These are phyloP conservation scores for Coprinopsis strossmayeri DNA, from an alignment of 768 basidiomycete genomes.

Conservation along the genomic window DNA sequence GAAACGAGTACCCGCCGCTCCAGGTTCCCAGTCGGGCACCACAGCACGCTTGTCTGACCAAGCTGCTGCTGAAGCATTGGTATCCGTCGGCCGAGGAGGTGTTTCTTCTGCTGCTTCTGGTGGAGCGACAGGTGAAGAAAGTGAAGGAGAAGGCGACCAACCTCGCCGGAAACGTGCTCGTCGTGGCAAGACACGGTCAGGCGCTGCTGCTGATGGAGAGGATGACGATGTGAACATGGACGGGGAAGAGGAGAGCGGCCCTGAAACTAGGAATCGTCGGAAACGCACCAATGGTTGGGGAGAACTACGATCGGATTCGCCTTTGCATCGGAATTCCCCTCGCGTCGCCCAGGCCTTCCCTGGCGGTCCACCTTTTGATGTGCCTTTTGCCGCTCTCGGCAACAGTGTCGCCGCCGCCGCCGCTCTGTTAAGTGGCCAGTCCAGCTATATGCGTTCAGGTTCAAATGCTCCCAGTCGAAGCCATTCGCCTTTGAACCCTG, in stretches of 20 bases:
- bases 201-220: constrained; percentile 23
- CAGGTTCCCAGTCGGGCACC: constrained; percentile 29
- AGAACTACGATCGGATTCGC: constrained; percentile 31
- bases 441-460: constrained; percentile 58
- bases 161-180: constrained; percentile 57
- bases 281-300: constrained; percentile 24
- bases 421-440: constrained; percentile 32
- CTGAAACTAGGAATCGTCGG: constrained; percentile 18
- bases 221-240: constrained; percentile 47
- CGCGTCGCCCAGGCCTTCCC: constrained; percentile 8
- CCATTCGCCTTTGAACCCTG: constrained; percentile 61
- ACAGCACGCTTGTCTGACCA: constrained; percentile 62
- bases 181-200: constrained; percentile 20
- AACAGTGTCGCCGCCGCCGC: constrained; percentile 20
- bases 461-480: constrained; percentile 66
- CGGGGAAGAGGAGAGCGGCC: constrained; percentile 25
- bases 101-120: constrained; percentile 23
- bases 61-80: constrained; percentile 84
- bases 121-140: constrained; percentile 27
- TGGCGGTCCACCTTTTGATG: constrained; percentile 23
- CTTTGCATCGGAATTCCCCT: constrained; percentile 20
- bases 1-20: constrained; percentile 94
- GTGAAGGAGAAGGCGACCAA: constrained; percentile 41
- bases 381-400: constrained; percentile 45
- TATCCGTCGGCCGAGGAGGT: constrained; percentile 63